Conservation (phyloP, 495 filamentous ascomycete genomes). For the Pyrenopolyporus hunteri region DNA sequence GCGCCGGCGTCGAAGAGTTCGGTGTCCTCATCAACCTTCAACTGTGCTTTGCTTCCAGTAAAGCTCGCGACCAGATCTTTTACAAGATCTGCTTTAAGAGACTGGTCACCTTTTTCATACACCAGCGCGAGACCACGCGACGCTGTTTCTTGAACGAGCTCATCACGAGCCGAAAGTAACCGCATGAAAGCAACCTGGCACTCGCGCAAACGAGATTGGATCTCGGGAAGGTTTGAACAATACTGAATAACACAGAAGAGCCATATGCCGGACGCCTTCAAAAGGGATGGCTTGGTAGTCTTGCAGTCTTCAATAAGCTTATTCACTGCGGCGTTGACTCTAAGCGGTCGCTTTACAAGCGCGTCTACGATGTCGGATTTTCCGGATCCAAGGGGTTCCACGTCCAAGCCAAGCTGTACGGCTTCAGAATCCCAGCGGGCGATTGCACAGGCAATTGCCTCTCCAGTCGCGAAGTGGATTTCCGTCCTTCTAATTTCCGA, state of each 20-base stretch:
- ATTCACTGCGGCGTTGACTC: slow-evolving; percentile 63
- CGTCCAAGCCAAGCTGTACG: slow-evolving; percentile 57
- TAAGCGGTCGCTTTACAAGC: slow-evolving; percentile 48
- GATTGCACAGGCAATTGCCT: slow-evolving; percentile 77
- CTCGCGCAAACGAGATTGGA: slow-evolving; percentile 73
- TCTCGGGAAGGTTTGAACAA: slow-evolving; percentile 73
- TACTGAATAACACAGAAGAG: slow-evolving; percentile 90
- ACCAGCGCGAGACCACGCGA: slow-evolving; percentile 87
- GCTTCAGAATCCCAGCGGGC: slow-evolving; percentile 74
- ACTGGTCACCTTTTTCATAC: slow-evolving; percentile 86
- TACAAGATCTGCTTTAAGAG: slow-evolving; percentile 80
- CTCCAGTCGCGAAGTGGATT: slow-evolving; percentile 85
- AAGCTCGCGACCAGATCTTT: slow-evolving; percentile 87
- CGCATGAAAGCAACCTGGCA: slow-evolving; percentile 88
- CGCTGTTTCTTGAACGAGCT: slow-evolving; percentile 93
- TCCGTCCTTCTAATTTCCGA: slow-evolving; percentile 85
- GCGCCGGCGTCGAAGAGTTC: slow-evolving; percentile 94
- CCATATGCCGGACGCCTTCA: slow-evolving; percentile 92
- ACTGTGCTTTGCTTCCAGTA: slow-evolving; percentile 71
- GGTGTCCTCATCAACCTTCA: slow-evolving; percentile 85
- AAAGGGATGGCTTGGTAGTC: slow-evolving; percentile 81
- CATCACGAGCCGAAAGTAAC: slow-evolving; percentile 85
- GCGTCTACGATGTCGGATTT: slow-evolving; percentile 43
- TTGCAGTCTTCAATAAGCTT: slow-evolving; percentile 75
- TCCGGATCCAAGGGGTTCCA: slow-evolving; percentile 47